Base-by-base conservation (phyloP, 23 red algal genomes). In the Agarophyton chilense region DNA sequence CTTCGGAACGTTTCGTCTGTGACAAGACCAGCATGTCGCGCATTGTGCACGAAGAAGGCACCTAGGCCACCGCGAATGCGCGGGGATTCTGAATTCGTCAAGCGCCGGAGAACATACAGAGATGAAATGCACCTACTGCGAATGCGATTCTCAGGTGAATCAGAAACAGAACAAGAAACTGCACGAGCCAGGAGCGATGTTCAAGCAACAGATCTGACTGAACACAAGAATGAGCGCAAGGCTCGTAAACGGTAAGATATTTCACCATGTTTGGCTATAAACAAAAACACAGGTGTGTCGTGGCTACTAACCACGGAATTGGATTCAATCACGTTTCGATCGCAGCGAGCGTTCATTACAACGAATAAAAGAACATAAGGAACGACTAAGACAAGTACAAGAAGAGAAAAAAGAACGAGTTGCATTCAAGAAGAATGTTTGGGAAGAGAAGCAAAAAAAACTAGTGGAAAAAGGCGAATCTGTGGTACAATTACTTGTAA, bases 71-170 rank as follows among this genome's bases (percentile, higher is more conserved):
- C 76, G 29, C 41, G 47, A 41, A 29, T 22, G 47, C 50, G 54
- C 25, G 82, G 82, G 4, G 64, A 72, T 29, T 17, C 82, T 2
- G 82, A 86, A 36, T 86, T 86, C 31, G 82, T 86, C 19, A 86
- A 57, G 43, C 82, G 82, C 17, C 32, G 82, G 33, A 45, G 60
- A 24, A 13, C 42, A 44, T 86, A 86, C 61, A 45, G 61, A 35
- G 25, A 86, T 26, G 60, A 35, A n/a, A 40, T 86, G 32, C 82
- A 86, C 47, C 33, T 58, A 2, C 12, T 83, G 79, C 12, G 79
- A 31, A 46, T 65, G 33, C 55, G 56, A 6, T 83, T 83, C 42
- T 54, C 52, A 7, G 22, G 19, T 4, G 36, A 57, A 31, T 39
- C 41, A 38, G 10, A 29, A 26, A 17, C 38, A 0, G 31, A 31